Percentiles rank a stretch among this genome's conserved stretches.
Evolutionary conservation across 2,329 filamentous ascomycete genomes (phyloP).

Genomic region (Colletotrichum melonis): DNA sequence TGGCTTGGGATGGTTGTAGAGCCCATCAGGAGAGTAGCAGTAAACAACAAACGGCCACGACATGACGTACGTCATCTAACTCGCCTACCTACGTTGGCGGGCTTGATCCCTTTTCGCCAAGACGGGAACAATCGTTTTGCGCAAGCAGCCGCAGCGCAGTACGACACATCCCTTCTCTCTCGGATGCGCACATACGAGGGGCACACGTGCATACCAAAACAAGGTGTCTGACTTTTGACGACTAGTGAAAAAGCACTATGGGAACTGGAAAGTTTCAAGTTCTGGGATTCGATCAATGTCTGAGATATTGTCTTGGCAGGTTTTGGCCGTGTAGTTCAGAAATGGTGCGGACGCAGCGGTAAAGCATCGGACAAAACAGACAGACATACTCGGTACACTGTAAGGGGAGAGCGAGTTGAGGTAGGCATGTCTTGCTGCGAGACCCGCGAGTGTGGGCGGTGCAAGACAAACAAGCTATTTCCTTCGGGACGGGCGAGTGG

Average conservation of each 20-base stretch:
- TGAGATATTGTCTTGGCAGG: background rate
- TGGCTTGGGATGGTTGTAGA: too few relatives aligned
- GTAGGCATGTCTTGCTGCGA: background rate
- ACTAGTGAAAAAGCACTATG: background rate
- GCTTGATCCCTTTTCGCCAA: constrained; percentile 30
- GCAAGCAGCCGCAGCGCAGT: background rate
- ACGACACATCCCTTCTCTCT: background rate
- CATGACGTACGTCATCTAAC: constrained; percentile 19
- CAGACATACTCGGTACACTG: background rate
- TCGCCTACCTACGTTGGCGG: constrained; percentile 1
- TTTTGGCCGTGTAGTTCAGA: background rate
- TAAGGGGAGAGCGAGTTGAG: too few relatives aligned
- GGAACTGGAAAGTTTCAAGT: too few relatives aligned
- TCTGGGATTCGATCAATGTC: background rate
- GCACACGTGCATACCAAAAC: background rate
- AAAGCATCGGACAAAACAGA: background rate
- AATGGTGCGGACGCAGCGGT: background rate
- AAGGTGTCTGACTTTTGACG: background rate
- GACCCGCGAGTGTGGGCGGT: background rate
- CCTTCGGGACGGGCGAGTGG: background rate
- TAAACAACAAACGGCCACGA: background rate
- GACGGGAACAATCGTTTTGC: background rate
- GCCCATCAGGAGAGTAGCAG: background rate
- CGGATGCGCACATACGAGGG: background rate
- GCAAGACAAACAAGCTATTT: background rate